Evolutionary conservation across 495 filamentous ascomycete genomes (phyloP).

Genomic region (Xylaria bambusicola): DNA sequence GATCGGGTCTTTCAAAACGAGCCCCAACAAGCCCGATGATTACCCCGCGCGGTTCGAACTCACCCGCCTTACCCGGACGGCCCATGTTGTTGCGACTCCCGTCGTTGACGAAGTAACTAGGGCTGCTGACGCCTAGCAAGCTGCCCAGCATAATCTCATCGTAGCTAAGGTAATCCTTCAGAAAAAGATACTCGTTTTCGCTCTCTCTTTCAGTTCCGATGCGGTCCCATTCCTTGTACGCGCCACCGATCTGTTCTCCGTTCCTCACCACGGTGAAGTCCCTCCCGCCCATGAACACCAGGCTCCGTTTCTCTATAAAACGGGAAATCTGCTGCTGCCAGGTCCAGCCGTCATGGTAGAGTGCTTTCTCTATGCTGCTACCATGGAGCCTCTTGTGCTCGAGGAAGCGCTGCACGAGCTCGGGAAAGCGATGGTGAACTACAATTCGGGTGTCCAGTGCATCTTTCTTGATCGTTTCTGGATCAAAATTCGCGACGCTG

Average conservation of each 20-base stretch:
- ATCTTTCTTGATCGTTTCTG: slow-evolving; percentile 16
- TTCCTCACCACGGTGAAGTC: slow-evolving; percentile 27
- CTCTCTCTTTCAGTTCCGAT: slow-evolving; percentile 22
- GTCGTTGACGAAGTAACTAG: slow-evolving; percentile 33
- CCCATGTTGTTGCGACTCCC: slow-evolving; percentile 23
- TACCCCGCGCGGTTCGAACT: slow-evolving; percentile 28
- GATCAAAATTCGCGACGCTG: slow-evolving; percentile 25
- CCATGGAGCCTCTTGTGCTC: slow-evolving; percentile 25
- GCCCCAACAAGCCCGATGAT: slow-evolving; percentile 33
- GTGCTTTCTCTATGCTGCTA: slow-evolving; percentile 10
- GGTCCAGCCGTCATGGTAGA: slow-evolving; percentile 24
- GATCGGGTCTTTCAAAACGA: slow-evolving; percentile 26
- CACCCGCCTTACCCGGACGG: background rate
- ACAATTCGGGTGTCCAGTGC: slow-evolving; percentile 26
- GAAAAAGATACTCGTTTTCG: slow-evolving; percentile 1
- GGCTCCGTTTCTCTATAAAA: slow-evolving; percentile 27
- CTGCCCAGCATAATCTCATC: slow-evolving; percentile 37
- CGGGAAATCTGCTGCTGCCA: slow-evolving; percentile 24
- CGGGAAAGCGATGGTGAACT: slow-evolving; percentile 22
- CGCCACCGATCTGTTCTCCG: background rate
- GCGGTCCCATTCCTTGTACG: slow-evolving; percentile 23
- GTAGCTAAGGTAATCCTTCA: slow-evolving; percentile 29
- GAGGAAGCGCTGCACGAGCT: slow-evolving; percentile 26
- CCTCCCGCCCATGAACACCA: slow-evolving; percentile 18
- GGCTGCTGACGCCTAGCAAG: slow-evolving; percentile 30